Conservation (phyloP, 2,329 filamentous ascomycete genomes). For the Anthostomella pinea region DNA sequence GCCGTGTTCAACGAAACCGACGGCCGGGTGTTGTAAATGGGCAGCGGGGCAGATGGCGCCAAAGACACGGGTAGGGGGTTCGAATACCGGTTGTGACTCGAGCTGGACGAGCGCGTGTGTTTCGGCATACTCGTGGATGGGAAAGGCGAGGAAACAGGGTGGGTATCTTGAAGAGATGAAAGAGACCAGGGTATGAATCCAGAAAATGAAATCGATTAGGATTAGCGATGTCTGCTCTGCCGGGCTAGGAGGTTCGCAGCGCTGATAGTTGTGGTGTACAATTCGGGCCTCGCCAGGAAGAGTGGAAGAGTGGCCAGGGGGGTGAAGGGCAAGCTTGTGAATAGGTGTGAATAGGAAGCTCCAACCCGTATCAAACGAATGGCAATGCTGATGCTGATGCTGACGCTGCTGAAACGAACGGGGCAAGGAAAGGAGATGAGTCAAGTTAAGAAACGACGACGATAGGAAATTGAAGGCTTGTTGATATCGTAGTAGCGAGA, state of each 20-base stretch:
- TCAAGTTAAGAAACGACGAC: slow-evolving; percentile 30
- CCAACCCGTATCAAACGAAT: slow-evolving; percentile 44
- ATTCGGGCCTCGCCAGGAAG: slow-evolving; percentile 10
- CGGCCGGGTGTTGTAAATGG: slow-evolving; percentile 41
- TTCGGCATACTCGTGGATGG: slow-evolving; percentile 41
- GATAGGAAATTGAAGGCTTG: slow-evolving; percentile 29
- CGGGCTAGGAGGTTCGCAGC: slow-evolving; percentile 7
- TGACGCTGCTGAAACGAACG: slow-evolving; percentile 30
- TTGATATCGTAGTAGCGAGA: slow-evolving; percentile 31
- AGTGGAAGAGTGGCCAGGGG: slow-evolving; percentile 8
- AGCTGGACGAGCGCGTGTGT: slow-evolving; percentile 41
- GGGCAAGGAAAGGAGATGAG: slow-evolving; percentile 27
- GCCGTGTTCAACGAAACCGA: slow-evolving; percentile 35
- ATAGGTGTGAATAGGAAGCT: slow-evolving; percentile 3
- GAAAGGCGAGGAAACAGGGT: slow-evolving; percentile 14
- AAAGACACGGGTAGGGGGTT: slow-evolving; percentile 39
- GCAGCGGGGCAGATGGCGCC: slow-evolving; percentile 38
- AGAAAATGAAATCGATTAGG: slow-evolving; percentile 23
- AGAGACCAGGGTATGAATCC: slow-evolving; percentile 15
- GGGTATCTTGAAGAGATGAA: slow-evolving; percentile 16
- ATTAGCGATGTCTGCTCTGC: slow-evolving; percentile 24
- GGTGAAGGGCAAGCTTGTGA: slow-evolving; percentile 7
- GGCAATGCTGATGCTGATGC: slow-evolving; percentile 17
- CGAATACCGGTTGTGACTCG: slow-evolving; percentile 34
- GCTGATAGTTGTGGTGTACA: slow-evolving; percentile 1